Percentiles rank a stretch among this genome's conserved stretches.
phyloP scores from a whole-genome alignment of 2,329 filamentous ascomycete genomes.

The Claviceps cyperi region DNA sequence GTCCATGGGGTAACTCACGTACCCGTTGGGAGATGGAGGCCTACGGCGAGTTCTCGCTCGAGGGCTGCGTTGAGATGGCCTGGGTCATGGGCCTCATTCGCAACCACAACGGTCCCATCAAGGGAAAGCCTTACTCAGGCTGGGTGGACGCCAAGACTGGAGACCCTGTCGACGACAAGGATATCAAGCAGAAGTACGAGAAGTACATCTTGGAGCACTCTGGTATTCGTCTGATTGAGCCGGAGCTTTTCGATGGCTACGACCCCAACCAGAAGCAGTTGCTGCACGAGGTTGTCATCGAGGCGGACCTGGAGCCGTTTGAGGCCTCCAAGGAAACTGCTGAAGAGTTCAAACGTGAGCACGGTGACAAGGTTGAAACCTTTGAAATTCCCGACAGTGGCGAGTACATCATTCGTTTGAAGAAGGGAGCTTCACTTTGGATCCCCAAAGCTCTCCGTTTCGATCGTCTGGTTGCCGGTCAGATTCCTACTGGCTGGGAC shows the following conservation, averaged over 20 bases:
- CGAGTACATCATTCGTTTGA: slow-evolving; percentile 86
- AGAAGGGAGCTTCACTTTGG: slow-evolving; percentile 87
- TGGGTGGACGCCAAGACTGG: slow-evolving; percentile 93
- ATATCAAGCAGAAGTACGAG: slow-evolving; percentile 95
- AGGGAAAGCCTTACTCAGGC: slow-evolving; percentile 90
- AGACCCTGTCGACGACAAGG: slow-evolving; percentile 94
- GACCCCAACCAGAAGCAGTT: slow-evolving; percentile 98
- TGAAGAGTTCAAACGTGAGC: slow-evolving; percentile 91
- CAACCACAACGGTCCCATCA: slow-evolving; percentile 92
- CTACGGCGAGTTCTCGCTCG: slow-evolving; percentile 87
- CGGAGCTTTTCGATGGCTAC: slow-evolving; percentile 91
- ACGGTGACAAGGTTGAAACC: slow-evolving; percentile 93
- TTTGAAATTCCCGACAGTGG: slow-evolving; percentile 90
- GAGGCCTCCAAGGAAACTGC: slow-evolving; percentile 95
- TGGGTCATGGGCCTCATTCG: slow-evolving; percentile 99
- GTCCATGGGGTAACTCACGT: slow-evolving; percentile 95
- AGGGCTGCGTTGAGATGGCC: slow-evolving; percentile 97
- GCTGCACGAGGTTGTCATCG: slow-evolving; percentile 91
- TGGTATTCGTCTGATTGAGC: slow-evolving; percentile 94
- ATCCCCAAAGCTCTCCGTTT: slow-evolving; percentile 96
- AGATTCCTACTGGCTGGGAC: slow-evolving; percentile 95
- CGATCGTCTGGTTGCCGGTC: slow-evolving; percentile 91
- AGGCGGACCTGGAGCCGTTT: slow-evolving; percentile 93
- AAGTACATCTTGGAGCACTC: slow-evolving; percentile 92
- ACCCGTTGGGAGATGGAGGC: slow-evolving; percentile 99